phyloP scores from a whole-genome alignment of 2,329 filamentous ascomycete species.

The Chrysoporthe cubensis region DNA sequence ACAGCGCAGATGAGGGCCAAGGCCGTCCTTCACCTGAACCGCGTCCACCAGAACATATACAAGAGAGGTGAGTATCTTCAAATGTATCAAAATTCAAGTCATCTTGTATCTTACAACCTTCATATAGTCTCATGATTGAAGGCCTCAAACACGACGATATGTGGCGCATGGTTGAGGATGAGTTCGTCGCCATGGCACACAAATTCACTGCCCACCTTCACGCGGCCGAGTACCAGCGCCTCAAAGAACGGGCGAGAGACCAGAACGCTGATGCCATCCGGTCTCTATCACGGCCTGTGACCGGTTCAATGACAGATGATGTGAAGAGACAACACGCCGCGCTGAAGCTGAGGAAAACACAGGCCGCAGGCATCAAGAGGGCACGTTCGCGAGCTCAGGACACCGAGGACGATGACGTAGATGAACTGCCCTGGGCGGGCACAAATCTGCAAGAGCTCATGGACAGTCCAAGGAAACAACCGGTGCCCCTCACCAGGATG shows the following conservation, averaged over 20 bases:
- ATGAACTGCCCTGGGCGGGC: slow-evolving; percentile 40
- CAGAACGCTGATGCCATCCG: slow-evolving; percentile 58
- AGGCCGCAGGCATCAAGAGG: slow-evolving; percentile 38
- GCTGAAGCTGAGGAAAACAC: slow-evolving; percentile 40
- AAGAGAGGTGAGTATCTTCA: background rate
- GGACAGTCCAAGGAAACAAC: slow-evolving; percentile 43
- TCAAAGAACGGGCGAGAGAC: slow-evolving; percentile 60
- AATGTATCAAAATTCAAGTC: background rate
- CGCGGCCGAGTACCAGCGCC: slow-evolving; percentile 73
- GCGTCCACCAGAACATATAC: background rate
- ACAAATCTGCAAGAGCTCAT: slow-evolving; percentile 49
- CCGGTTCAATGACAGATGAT: slow-evolving; percentile 44
- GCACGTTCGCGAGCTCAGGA: slow-evolving; percentile 21
- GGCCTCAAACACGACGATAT: slow-evolving; percentile 69
- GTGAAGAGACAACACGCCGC: slow-evolving; percentile 43
- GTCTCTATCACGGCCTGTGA: slow-evolving; percentile 56
- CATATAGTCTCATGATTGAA: slow-evolving; percentile 63
- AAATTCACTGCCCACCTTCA: slow-evolving; percentile 76
- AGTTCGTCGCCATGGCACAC: slow-evolving; percentile 69
- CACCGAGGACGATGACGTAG: slow-evolving; percentile 34
- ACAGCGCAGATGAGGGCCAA: background rate
- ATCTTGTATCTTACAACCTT: background rate
- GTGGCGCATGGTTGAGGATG: slow-evolving; percentile 85
- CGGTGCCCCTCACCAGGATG: slow-evolving; percentile 36
- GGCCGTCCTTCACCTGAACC: background rate